Base-by-base conservation (phyloP, 2,329 filamentous ascomycete species). In the Fusarium pilosicola region DNA sequence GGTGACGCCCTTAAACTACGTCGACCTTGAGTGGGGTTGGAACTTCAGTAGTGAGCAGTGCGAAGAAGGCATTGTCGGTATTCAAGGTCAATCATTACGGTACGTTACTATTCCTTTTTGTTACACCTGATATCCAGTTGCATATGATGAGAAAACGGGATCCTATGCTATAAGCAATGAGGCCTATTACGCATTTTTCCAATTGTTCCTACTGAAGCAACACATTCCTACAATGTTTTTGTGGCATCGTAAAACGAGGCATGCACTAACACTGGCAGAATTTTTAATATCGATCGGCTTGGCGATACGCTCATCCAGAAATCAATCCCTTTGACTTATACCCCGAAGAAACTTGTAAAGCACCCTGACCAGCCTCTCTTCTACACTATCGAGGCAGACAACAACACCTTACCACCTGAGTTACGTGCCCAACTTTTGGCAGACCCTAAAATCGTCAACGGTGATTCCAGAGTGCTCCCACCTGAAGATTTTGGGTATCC, bases 171-270 rank as follows among this genome's bases (percentile, higher is more conserved):
- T 72, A 79, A 80, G 87, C 86, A 68, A 86, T 90, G 88, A 91
- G 88, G 88, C 79, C 77, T 81, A 83, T 84, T 84, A 86, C 83
- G 82, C 83, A 84, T 85, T 87, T 76, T 86, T 86, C 86, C 94
- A 97, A 97, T 97, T 97, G 95, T 97, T 97, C 94, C 94, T 97
- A 91, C 95, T 97, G 95, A 97, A 82, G 83, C 79, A 75, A 65
- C 63, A 57, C 13, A 17, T 42, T 13, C 32, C 41, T 42, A 34
- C 39, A 63, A 75, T 64, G 60, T 77, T 79, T 63, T 39, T 65
- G 45, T 48, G 15, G 22, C 48, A 42, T 34, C 22, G 36, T 26
- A 30, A n/a, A 38, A 28, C 45, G 55, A 63, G 38, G 28, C 64
- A 60, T 24, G 28, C 46, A 70, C 80, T 84, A 81, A 88, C 77